Evolutionary conservation across 1,284 basidiomycete species (phyloP), one percentile per base, ranked within the genome.

Genomic region (Naganishia sp.): DNA sequence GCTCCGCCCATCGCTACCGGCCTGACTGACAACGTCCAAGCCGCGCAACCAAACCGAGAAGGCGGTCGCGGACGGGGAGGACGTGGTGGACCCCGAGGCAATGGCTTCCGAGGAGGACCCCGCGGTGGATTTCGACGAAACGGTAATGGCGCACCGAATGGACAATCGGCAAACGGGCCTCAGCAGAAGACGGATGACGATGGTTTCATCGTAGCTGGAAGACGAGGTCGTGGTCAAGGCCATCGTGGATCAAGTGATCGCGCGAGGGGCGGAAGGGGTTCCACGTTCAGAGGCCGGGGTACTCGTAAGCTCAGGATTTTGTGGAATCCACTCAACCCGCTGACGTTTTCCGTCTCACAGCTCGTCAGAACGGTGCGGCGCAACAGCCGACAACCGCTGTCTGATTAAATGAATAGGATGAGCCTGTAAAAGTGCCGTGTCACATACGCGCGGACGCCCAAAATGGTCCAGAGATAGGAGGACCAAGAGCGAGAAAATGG

Each of bases 121-220:
- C 45, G 55, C n/a, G 55, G 55, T 18, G 54, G 63, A 23, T 61
- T 61, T 46, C 54, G 39, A 15, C 53, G 49, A 35, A 47, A 57
- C 32, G 54, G 32, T 6, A 43, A 42, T 7, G 35, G 28, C 13
- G 28, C 41, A 18, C 50, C 32, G 13, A 39, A 31, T 23, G 9
- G 25, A 31, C 25, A 39, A 2, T 50, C 39, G 32, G 43, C 25
- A 11, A 60, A 58, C 18, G 42, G n/a, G 13, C 23, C 28, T 23
- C 28, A 35, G 21, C 23, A 15, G 6, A 35, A 39, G 15, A 4
- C 32, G 54, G 65, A 66, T 23, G 41, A 51, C 18, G 65, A 66
- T 46, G 65, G 65, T n/a, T 66, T 66, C 57, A 51, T 60, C 51
- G 43, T 66, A 2, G 65, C 65, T 31, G 42, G 46, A 17, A 41